Conservation (phyloP, 495 filamentous ascomycete genomes). For the Hapsidospora chrysogenum region DNA sequence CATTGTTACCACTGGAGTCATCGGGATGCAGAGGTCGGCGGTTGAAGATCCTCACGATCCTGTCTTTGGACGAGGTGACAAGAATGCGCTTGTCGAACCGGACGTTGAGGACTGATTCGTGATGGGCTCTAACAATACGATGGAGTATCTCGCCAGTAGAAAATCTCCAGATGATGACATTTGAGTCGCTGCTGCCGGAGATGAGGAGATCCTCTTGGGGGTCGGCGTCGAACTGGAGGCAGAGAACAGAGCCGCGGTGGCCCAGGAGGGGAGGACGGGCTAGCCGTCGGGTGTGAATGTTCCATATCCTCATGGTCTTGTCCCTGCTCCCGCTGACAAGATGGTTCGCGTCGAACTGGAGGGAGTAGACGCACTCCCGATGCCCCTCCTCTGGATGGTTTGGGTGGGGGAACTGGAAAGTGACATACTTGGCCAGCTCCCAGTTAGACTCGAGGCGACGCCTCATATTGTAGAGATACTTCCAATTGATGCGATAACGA, state of each 20-base stretch:
- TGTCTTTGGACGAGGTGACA: constrained; percentile 95
- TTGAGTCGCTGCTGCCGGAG: constrained; percentile 80
- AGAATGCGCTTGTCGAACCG: constrained; percentile 81
- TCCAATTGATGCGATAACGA: constrained; percentile 53
- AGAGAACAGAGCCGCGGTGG: constrained; percentile 77
- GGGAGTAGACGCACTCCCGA: constrained; percentile 83
- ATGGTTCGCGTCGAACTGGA: constrained; percentile 71
- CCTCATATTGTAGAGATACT: constrained; percentile 79
- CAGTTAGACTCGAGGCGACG: constrained; percentile 79
- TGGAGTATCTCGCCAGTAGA: constrained; percentile 72
- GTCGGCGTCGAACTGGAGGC: constrained; percentile 90
- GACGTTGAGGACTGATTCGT: constrained; percentile 88
- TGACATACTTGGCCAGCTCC: constrained; percentile 61
- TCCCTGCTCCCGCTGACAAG: constrained; percentile 91
- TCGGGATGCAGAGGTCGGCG: constrained; percentile 40
- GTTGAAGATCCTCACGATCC: constrained; percentile 90
- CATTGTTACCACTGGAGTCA: constrained; percentile 6
- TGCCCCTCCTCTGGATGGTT: constrained; percentile 70
- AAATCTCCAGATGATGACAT: constrained; percentile 84
- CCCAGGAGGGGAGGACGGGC: constrained; percentile 51
- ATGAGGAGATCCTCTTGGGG: constrained; percentile 82
- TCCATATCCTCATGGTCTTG: constrained; percentile 76
- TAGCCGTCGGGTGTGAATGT: constrained; percentile 65
- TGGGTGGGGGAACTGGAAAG: constrained; percentile 82
- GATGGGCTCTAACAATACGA: constrained; percentile 56